These are phyloP conservation scores for Talaromyces sp. DNA, from an alignment of 2,329 filamentous ascomycete genomes.

Conservation along the genomic window DNA sequence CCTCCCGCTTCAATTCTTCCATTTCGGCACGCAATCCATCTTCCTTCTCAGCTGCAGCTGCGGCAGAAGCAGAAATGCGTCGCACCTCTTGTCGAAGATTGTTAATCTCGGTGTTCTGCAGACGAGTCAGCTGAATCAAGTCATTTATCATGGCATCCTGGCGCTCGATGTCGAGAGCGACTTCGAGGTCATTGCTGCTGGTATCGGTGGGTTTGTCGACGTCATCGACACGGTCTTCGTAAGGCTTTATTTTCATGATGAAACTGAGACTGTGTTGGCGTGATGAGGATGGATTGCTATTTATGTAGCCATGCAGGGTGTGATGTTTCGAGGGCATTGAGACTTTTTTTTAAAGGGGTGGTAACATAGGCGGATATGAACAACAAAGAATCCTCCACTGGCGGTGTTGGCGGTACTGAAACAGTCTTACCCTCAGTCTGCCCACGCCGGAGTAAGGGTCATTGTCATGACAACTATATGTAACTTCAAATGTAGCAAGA, in stretches of 20 bases:
- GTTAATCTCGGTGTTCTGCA: constrained; percentile 11
- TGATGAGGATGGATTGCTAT: no score
- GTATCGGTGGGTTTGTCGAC: neutral
- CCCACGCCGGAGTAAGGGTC: neutral
- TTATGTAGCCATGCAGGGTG: no score
- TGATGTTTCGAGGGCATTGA: neutral
- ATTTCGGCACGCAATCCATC: neutral
- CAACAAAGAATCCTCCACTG: neutral
- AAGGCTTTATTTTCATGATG: neutral
- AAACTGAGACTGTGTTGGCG: neutral
- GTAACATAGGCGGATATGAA: neutral
- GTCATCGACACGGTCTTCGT: neutral
- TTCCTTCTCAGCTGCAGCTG: neutral
- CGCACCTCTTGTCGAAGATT: neutral
- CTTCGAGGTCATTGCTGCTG: neutral
- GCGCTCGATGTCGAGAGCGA: neutral
- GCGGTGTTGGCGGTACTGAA: neutral
- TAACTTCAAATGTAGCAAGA: neutral
- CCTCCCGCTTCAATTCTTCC: neutral
- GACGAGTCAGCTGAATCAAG: constrained; percentile 3
- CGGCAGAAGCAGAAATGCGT: neutral
- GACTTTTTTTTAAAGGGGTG: no score
- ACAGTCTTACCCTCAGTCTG: neutral
- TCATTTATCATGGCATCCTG: constrained; percentile 9
- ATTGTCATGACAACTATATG: neutral